Evolutionary conservation across 192 early-diverging fungal genomes (phyloP).

Genomic region (Jimgerdemannia lactiflua): DNA sequence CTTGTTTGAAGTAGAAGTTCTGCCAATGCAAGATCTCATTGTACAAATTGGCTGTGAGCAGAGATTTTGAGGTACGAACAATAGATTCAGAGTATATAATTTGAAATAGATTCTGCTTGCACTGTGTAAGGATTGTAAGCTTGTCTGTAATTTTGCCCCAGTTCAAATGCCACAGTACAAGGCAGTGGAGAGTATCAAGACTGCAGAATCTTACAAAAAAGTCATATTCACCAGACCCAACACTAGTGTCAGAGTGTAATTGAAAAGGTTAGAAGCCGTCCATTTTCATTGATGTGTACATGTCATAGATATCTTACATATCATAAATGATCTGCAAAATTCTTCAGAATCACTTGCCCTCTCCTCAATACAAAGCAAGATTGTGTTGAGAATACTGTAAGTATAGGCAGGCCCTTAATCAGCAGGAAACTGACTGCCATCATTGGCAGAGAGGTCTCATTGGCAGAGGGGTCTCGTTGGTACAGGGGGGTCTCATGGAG

Average conservation of each 20-base stretch:
- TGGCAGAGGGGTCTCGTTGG: no score
- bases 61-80: conserved; percentile 1
- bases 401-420: conserved; percentile 13
- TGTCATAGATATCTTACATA: background rate
- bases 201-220: conserved; percentile 14
- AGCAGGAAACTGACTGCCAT: conserved; percentile 12
- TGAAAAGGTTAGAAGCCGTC: background rate
- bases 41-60: background rate
- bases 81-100: conserved; percentile 9
- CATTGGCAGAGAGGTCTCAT: background rate
- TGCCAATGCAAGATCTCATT: conserved; percentile 5
- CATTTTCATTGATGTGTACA: background rate
- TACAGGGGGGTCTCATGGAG: no score
- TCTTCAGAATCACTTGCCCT: conserved; percentile 12
- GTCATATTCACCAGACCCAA: conserved; percentile 6
- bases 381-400: conserved; percentile 13
- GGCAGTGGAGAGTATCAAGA: conserved; percentile 20
- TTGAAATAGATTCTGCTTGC: conserved; percentile 8
- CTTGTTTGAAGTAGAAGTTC: conserved; percentile 8
- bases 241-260: conserved; percentile 8
- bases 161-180: conserved; percentile 7
- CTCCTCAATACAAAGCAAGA: conserved; percentile 21
- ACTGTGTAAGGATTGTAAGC: conserved; percentile 7
- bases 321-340: conserved; percentile 16
- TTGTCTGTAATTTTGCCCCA: background rate